phyloP scores from a whole-genome alignment of 495 filamentous ascomycete genomes.

The Lasiosphaeriaceae sp. region DNA sequence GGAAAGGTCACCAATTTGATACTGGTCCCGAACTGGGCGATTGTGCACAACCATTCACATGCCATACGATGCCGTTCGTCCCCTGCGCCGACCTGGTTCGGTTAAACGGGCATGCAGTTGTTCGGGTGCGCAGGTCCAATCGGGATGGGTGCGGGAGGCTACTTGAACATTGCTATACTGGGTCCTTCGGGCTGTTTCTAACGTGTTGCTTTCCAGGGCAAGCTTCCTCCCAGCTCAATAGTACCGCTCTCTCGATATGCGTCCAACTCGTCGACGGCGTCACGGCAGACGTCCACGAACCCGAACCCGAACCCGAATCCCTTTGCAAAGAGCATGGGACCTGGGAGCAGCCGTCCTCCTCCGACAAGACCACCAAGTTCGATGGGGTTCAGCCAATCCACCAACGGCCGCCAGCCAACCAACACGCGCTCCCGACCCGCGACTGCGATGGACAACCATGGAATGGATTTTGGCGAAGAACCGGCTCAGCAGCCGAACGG shows the following conservation, averaged over 20 bases:
- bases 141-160: not conserved
- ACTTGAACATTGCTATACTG: not conserved
- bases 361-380: conserved; percentile 48
- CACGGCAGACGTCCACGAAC: conserved; percentile 16
- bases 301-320: too few relatives aligned
- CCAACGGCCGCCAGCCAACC: conserved; percentile 38
- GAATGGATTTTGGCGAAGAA: conserved; percentile 26
- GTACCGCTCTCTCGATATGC: not conserved
- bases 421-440: conserved; percentile 47
- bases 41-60: not conserved
- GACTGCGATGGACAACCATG: conserved; percentile 57
- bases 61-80: not conserved
- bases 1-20: too few relatives aligned
- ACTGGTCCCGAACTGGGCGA: too few relatives aligned
- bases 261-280: conserved; percentile 1
- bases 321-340: conserved; percentile 56
- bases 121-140: not conserved
- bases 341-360: conserved; percentile 41
- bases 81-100: not conserved
- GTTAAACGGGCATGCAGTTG: not conserved
- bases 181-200: not conserved
- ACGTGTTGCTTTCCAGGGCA: not conserved
- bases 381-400: conserved; percentile 36
- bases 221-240: not conserved
- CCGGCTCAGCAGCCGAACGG: conserved; percentile 59